Percentiles rank a stretch among this genome's conserved stretches.
These are phyloP conservation scores for Clathrospora elynae DNA, from an alignment of 2,329 filamentous ascomycete species.

Conservation along the genomic window DNA sequence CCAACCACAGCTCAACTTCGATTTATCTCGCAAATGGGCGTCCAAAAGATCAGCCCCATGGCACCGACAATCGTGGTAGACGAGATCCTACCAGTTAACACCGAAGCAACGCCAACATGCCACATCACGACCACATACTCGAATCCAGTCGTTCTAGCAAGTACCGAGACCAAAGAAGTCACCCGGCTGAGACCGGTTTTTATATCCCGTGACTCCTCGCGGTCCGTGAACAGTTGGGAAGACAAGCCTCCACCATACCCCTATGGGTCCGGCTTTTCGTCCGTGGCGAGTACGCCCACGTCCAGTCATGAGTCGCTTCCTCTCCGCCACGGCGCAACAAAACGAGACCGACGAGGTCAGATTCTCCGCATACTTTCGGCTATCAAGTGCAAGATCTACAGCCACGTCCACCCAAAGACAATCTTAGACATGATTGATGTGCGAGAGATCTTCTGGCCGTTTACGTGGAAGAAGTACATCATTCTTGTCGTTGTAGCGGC, in stretches of 20 bases:
- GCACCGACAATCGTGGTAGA: no score
- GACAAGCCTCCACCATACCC: constrained; percentile 1
- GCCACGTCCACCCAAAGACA: constrained; percentile 13
- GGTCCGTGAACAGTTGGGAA: constrained; percentile 1
- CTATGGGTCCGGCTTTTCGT: neutral
- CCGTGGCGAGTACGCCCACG: neutral
- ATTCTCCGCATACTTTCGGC: neutral
- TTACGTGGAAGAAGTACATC: constrained; percentile 24
- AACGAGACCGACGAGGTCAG: neutral
- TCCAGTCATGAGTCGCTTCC: constrained; percentile 4
- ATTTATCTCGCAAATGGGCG: no score
- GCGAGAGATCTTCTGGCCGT: constrained; percentile 18
- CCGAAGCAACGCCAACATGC: no score
- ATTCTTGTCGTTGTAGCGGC: constrained; percentile 14
- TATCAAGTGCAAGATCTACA: neutral
- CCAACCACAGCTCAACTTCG: no score
- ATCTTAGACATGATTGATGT: constrained; percentile 18
- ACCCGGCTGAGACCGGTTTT: constrained; percentile 1
- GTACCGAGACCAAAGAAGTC: no score
- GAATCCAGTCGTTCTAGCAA: no score
- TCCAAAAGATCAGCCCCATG: no score
- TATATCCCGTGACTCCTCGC: neutral
- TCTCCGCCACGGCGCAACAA: constrained; percentile 1
- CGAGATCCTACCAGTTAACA: no score
- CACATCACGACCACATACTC: no score